These are phyloP conservation scores for Trifolium dubium DNA, from an alignment of 306 rosid species.

Conservation along the genomic window DNA sequence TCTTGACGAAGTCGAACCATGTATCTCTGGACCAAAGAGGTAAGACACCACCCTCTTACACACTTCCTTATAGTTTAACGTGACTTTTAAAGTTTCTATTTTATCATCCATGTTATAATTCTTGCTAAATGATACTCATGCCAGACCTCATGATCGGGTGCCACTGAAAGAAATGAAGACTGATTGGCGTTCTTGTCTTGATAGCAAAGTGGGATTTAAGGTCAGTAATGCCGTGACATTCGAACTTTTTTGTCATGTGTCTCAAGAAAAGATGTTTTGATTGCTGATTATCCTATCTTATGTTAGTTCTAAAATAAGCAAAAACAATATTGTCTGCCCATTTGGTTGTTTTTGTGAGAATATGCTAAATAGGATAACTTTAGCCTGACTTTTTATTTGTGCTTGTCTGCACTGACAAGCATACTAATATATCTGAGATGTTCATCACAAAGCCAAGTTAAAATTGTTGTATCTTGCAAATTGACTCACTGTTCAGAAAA, in stretches of 20 bases:
- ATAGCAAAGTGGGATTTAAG: constrained; percentile 96
- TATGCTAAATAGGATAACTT: constrained; percentile 16
- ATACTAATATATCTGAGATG: constrained; percentile 17
- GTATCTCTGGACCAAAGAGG: constrained; percentile 93
- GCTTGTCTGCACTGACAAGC: background rate
- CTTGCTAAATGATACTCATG: constrained; percentile 34
- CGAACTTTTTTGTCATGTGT: background rate
- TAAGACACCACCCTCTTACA: constrained; percentile 28
- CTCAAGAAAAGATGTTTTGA: constrained; percentile 11
- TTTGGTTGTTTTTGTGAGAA: constrained; percentile 12
- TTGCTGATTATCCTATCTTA: constrained; percentile 11
- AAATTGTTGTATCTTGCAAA: constrained; percentile 7
- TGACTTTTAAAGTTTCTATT: constrained; percentile 25
- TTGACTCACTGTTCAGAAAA: constrained; percentile 18
- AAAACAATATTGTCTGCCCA: constrained; percentile 9
- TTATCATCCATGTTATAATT: background rate
- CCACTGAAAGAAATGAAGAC: constrained; percentile 83
- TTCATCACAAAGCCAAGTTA: constrained; percentile 8
- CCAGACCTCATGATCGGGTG: constrained; percentile 96
- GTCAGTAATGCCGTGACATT: constrained; percentile 53
- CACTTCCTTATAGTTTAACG: constrained; percentile 3
- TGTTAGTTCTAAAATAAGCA: constrained; percentile 14
- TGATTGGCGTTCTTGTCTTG: constrained; percentile 96
- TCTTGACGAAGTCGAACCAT: constrained; percentile 78
- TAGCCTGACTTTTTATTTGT: constrained; percentile 13